Conservation (phyloP, 148 eudicot genomes). For the Cornus controversa region DNA sequence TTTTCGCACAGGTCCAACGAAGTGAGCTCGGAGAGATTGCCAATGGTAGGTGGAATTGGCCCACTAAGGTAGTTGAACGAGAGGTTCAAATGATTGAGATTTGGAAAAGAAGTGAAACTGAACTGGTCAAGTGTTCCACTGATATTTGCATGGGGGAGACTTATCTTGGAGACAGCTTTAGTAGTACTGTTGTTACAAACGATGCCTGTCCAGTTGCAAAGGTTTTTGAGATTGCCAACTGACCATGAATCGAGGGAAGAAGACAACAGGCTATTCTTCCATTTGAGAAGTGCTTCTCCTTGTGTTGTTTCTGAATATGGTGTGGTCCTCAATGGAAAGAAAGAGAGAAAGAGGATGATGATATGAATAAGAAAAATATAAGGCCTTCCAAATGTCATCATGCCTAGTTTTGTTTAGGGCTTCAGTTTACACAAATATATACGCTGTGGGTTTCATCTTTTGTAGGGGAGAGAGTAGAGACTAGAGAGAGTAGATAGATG, state of each 20-base stretch:
- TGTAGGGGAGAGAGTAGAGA: too few relatives aligned
- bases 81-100: conserved; percentile 43
- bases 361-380: conserved; percentile 17
- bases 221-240: conserved; percentile 25
- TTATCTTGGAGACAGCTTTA: conserved; percentile 35
- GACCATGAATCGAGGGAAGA: conserved; percentile 65
- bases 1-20: conserved; percentile 55
- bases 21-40: conserved; percentile 46
- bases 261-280: conserved; percentile 56
- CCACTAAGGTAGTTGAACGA: conserved; percentile 45
- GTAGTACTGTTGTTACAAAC: conserved; percentile 38
- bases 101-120: conserved; percentile 50
- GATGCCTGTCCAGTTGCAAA: conserved; percentile 82
- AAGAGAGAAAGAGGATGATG: conserved; percentile 25
- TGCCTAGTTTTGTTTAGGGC: conserved; percentile 6
- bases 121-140: conserved; percentile 37
- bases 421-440: too few relatives aligned
- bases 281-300: conserved; percentile 59
- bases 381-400: conserved; percentile 18
- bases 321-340: conserved; percentile 18
- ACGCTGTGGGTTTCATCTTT: too few relatives aligned
- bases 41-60: conserved; percentile 53
- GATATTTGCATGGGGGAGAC: conserved; percentile 28
- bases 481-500: too few relatives aligned
- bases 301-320: conserved; percentile 35